A percentile compares a stretch with the other conserved stretches of the same genome.
These are phyloP conservation scores for Cercospora citrullina DNA, from an alignment of 2,329 filamentous ascomycete genomes.

Conservation along the genomic window DNA sequence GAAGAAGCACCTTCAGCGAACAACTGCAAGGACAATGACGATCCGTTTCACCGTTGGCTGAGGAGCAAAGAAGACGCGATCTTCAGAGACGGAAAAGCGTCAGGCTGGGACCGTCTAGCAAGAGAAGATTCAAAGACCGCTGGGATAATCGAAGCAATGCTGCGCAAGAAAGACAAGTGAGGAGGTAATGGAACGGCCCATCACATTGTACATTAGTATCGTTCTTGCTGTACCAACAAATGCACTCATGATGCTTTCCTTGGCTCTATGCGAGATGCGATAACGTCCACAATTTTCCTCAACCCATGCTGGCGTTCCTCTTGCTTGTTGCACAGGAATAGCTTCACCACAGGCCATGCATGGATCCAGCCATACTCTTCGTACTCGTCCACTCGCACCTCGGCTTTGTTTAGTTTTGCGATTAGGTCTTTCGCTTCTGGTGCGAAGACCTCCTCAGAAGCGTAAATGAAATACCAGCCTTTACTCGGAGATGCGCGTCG, in stretches of 20 bases:
- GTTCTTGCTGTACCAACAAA: neutral
- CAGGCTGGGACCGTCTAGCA: neutral
- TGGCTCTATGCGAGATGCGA: slow-evolving; percentile 21
- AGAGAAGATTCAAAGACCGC: neutral
- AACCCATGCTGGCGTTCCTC: slow-evolving; percentile 52
- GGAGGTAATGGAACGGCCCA: neutral
- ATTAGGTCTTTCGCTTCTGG: slow-evolving; percentile 67
- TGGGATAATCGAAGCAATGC: neutral
- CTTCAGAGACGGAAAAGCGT: neutral
- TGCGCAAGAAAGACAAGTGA: neutral
- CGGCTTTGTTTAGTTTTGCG: slow-evolving; percentile 54
- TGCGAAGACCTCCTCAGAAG: slow-evolving; percentile 75
- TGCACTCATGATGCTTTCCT: slow-evolving; percentile 17
- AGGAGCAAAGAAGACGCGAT: neutral
- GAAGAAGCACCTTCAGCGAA: neutral
- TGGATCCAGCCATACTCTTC: slow-evolving; percentile 70
- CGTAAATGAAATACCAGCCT: slow-evolving; percentile 71
- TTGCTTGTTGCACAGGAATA: slow-evolving; percentile 55
- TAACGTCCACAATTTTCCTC: slow-evolving; percentile 44
- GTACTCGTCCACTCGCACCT: slow-evolving; percentile 56
- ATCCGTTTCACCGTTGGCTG: neutral
- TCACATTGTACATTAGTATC: neutral
- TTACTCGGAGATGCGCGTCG: slow-evolving; percentile 62
- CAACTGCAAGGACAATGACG: neutral
- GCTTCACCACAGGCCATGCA: slow-evolving; percentile 74